phyloP scores from a whole-genome alignment of 2,329 filamentous ascomycete genomes.

The Alternaria gansuensis region DNA sequence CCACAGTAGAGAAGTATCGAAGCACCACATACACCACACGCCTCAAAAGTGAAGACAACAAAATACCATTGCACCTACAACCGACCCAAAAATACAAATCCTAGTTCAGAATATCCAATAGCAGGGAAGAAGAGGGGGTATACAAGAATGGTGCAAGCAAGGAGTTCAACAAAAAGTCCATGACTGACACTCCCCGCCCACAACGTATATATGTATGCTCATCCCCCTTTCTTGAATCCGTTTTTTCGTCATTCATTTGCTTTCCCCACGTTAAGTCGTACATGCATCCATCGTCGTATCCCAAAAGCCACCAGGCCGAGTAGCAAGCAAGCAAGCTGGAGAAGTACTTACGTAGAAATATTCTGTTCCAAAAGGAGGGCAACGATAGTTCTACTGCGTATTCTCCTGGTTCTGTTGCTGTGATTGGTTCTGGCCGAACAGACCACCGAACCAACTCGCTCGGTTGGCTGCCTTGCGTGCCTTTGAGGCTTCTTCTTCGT shows the following conservation, averaged over 20 bases:
- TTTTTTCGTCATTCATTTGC: constrained; percentile 3
- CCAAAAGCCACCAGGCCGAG: constrained; percentile 7
- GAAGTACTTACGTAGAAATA: constrained; percentile 17
- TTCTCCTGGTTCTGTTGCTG: constrained; percentile 30
- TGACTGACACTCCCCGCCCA: neutral
- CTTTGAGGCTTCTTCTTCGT: constrained; percentile 58
- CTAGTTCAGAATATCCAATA: constrained; percentile 4
- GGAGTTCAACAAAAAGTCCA: constrained; percentile 1
- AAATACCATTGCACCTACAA: constrained; percentile 7
- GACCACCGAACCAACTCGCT: constrained; percentile 58
- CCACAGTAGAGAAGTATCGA: neutral
- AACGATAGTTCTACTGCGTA: constrained; percentile 17
- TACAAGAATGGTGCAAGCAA: constrained; percentile 11
- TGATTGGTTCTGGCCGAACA: constrained; percentile 52
- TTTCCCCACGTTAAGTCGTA: constrained; percentile 20
- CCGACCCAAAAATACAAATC: neutral
- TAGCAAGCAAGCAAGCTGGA: constrained; percentile 3
- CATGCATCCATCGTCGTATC: constrained; percentile 16
- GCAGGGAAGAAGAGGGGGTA: constrained; percentile 8
- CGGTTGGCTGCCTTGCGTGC: constrained; percentile 57
- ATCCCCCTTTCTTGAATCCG: neutral
- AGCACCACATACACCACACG: neutral
- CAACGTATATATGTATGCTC: constrained; percentile 11
- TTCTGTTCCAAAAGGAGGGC: neutral
- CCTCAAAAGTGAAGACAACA: neutral